A percentile compares a stretch with the other conserved stretches of the same genome.
Evolutionary conservation across 2,329 filamentous ascomycete species (phyloP).

Genomic region (Pseudocercospora ulei): DNA sequence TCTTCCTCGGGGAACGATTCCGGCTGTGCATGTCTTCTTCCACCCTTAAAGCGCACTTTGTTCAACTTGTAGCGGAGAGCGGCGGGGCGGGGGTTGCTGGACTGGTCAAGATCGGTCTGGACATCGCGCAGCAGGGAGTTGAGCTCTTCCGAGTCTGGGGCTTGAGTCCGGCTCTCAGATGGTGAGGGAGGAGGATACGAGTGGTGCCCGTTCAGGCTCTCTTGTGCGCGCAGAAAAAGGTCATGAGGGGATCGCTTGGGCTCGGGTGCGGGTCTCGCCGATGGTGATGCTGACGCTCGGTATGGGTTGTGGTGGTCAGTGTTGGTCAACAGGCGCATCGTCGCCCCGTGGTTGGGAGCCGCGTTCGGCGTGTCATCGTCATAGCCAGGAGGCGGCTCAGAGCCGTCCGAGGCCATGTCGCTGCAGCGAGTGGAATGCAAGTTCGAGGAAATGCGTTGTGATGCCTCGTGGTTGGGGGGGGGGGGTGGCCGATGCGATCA

Average conservation of each 20-base stretch:
- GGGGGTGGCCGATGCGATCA: too few species aligned
- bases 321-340: constrained; percentile 45
- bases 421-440: constrained; percentile 27
- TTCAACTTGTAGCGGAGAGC: constrained; percentile 27
- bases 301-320: constrained; percentile 35
- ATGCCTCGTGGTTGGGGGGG: constrained; percentile 1
- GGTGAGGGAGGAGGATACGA: constrained; percentile 13
- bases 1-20: constrained; percentile 13
- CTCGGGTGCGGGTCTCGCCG: constrained; percentile 16
- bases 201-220: constrained; percentile 20
- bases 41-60: constrained; percentile 32
- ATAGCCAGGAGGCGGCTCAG: constrained; percentile 39
- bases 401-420: constrained; percentile 27
- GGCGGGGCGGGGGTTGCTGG: constrained; percentile 20
- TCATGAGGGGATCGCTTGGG: constrained; percentile 38
- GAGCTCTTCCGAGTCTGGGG: constrained; percentile 35
- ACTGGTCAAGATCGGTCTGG: constrained; percentile 28
- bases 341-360: constrained; percentile 35
- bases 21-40: constrained; percentile 23
- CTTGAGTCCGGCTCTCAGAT: constrained; percentile 22
- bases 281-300: constrained; percentile 22
- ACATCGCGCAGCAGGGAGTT: constrained; percentile 41
- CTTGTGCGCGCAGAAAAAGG: constrained; percentile 29
- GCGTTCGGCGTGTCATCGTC: constrained; percentile 32
- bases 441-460: constrained; percentile 17